Evolutionary conservation across 139 green algal species (phyloP).

Genomic region (Coelastrella sp.): DNA sequence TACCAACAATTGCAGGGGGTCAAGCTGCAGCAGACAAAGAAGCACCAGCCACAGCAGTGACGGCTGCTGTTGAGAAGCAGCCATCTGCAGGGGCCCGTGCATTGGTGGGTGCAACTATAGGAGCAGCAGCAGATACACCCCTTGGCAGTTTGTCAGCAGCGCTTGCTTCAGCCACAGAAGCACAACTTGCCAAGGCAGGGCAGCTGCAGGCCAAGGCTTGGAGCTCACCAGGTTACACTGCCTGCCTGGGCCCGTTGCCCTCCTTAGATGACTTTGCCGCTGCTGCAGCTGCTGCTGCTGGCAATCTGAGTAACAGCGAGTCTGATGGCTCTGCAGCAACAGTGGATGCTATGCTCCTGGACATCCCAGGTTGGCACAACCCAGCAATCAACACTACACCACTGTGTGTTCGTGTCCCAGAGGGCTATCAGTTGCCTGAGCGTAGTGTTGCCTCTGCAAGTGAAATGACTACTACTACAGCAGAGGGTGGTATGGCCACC

Average conservation of each 20-base stretch:
- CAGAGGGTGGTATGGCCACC: not conserved
- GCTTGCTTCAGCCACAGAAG: not conserved
- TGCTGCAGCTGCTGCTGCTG: not conserved
- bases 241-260: not conserved
- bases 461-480: not conserved
- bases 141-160: not conserved
- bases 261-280: conserved; percentile 8
- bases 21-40: not conserved
- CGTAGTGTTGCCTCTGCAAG: not conserved
- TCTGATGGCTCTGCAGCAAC: conserved; percentile 14
- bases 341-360: not conserved
- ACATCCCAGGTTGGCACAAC: not conserved
- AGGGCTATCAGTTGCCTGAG: conserved; percentile 13
- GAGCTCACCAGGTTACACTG: not conserved
- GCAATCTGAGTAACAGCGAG: not conserved
- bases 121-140: not conserved
- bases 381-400: not conserved
- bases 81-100: not conserved
- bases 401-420: not conserved
- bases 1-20: not conserved
- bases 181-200: not conserved
- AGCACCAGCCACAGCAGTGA: not conserved
- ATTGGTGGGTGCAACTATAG: not conserved
- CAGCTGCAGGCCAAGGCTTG: conserved; percentile 5
- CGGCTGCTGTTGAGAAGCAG: not conserved